Evolutionary conservation across 331 rosid genomes (phyloP).

Genomic region (Malus hybrid): DNA sequence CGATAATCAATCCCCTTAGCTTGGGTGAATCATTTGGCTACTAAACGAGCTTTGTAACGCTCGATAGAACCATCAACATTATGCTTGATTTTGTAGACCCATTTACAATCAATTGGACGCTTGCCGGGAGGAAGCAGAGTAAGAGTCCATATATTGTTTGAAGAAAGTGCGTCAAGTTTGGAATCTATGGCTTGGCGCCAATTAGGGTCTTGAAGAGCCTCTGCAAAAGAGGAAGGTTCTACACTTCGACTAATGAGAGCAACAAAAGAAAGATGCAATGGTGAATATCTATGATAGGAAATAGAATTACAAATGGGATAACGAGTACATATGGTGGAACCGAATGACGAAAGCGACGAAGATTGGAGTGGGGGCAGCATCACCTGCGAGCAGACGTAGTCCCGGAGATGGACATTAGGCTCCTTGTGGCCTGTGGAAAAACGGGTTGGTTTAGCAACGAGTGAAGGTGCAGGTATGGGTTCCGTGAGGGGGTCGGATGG

Average conservation of each 20-base stretch:
- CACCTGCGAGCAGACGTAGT: not conserved
- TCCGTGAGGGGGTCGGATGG: too few relatives aligned
- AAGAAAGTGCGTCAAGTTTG: not conserved
- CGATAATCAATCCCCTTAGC: not conserved
- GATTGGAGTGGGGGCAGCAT: not conserved
- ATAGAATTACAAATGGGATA: not conserved
- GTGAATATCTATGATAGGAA: not conserved
- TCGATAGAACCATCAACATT: not conserved
- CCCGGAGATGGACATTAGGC: not conserved
- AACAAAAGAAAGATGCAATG: not conserved
- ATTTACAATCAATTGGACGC: not conserved
- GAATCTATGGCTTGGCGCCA: not conserved
- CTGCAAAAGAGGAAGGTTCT: not conserved
- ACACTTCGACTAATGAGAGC: not conserved
- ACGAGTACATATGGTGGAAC: not conserved
- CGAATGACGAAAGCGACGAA: not conserved
- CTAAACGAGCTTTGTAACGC: not conserved
- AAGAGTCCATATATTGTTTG: not conserved
- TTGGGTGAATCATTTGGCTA: not conserved
- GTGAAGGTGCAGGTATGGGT: fast-evolving
- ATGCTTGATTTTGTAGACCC: not conserved
- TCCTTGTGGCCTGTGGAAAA: not conserved
- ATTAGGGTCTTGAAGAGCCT: not conserved
- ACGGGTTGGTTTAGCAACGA: not conserved
- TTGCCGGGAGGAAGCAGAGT: not conserved